These are phyloP conservation scores for Globisporangium parvum DNA, from an alignment of 352 stramenopile genomes.

Conservation along the genomic window DNA sequence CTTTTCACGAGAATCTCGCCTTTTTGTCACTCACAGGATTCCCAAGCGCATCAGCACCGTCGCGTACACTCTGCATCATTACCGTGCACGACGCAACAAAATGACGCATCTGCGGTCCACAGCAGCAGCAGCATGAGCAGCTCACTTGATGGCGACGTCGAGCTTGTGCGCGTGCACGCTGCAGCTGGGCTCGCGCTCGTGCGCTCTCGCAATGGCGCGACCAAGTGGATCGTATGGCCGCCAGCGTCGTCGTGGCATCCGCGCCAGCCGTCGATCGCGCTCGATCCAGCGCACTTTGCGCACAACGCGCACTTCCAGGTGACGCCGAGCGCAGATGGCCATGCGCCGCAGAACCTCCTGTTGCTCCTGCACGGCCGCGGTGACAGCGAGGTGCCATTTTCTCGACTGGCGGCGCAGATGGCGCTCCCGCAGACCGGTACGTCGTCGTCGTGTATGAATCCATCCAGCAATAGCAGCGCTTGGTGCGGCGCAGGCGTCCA, in stretches of 20 bases:
- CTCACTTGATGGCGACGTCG: not conserved
- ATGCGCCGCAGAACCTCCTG: slow-evolving; percentile 45
- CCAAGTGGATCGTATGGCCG: slow-evolving; percentile 23
- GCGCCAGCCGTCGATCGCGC: slow-evolving; percentile 15
- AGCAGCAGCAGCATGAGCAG: too few relatives aligned
- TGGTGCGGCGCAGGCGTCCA: too few relatives aligned
- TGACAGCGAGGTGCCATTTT: slow-evolving; percentile 48
- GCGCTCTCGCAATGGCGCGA: slow-evolving; percentile 5
- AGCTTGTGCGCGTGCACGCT: slow-evolving; percentile 16
- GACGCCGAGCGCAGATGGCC: slow-evolving; percentile 10
- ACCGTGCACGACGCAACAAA: not conserved
- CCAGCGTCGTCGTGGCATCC: not conserved
- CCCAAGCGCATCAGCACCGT: too few relatives aligned
- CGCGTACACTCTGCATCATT: too few relatives aligned
- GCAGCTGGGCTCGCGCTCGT: slow-evolving; percentile 28
- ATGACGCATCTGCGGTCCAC: too few relatives aligned
- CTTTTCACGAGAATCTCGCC: too few relatives aligned
- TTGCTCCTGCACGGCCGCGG: slow-evolving; percentile 59
- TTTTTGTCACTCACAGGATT: too few relatives aligned
- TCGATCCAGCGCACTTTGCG: slow-evolving; percentile 12
- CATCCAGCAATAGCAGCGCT: too few relatives aligned
- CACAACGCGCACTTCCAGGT: slow-evolving; percentile 21
- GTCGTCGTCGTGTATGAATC: not conserved
- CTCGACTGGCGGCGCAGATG: slow-evolving; percentile 42
- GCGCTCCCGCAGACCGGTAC: slow-evolving; percentile 60